Evolutionary conservation across 73 alveolate species (phyloP), one percentile per base, ranked within the genome.

Genomic region (Durusdinium trenchii): DNA sequence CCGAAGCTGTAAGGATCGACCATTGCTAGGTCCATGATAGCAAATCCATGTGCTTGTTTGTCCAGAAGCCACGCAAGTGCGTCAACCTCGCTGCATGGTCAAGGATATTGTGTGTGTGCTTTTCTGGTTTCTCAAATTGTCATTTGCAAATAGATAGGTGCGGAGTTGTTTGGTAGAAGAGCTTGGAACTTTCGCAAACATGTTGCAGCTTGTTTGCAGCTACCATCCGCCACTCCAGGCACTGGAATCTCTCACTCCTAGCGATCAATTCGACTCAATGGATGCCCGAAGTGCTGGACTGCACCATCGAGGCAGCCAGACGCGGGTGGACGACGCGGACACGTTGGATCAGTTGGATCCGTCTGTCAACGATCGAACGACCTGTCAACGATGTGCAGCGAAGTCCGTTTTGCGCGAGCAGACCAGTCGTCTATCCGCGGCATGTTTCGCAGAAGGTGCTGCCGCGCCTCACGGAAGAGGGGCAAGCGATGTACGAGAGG

Each of bases 401-500:
- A 12, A 57, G 23, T 16, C 69, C 12, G 32, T 16, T 57, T 57
- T 12, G 23, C 12, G 69, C 69, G 12, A 57, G 23, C 23, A 57
- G 12, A 12, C 69, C 69, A 12, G 23, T 16, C 69, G 23, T 57
- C 23, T 23, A 23, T 16, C 69, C 12, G 48, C 51, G 48, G 51
- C 28, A 20, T 32, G 42, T 30, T 40, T 6, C 40, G 4, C 36
- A 20, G 51, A 47, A 85, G 95, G 95, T 64, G 42, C 71, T 89
- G 36, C 96, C 96, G 16, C 50, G 85, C 32, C 96, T 89, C 71
- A 89, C 96, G 3, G 96, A 86, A 48, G 95, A 61, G 85, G 96
- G 96, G 42, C 96, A 89, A 51, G 96, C 96, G 36, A 64, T 61
- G 96, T 89, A 89, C 67, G 96, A 89, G 86, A 89, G 95, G 95